Evolutionary conservation across 305 asterid genomes (phyloP), one percentile per base, ranked within the genome.

Genomic region (Solanum hybrid): DNA sequence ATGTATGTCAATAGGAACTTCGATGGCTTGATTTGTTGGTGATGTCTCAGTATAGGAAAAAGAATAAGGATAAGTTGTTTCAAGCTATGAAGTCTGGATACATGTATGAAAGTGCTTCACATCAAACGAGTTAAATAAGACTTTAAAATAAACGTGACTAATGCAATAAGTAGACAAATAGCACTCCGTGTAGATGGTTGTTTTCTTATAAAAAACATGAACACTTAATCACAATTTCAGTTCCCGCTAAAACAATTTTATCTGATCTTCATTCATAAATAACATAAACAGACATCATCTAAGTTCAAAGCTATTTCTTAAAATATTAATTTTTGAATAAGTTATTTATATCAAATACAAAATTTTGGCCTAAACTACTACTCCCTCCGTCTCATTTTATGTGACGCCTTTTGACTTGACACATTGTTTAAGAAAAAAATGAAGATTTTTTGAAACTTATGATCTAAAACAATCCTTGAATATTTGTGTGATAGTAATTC

Each of bases 41-140:
- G 24, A 0, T 56, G 24, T 56, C 10, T 56, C 0, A 7, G 0
- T 56, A 56, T 56, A 56, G 24, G 10, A 3, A 56, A 56, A 56
- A 56, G 69, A 56, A 56, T 6, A 56, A 56, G 10, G 24, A 17
- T 17, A 56, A 8, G 4, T 56, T 56, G 9, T 56, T 56, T 17
- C 69, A 56, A 56, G 4, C 10, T 56, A 6, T 2, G n/a, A 56
- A 17, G 10, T 56, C 2, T 56, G 10, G 9, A 17, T 17, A 17
- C 1, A 56, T 1, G 1, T 56, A 0, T 56, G 0, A 1, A 0
- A 56, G n/a, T 6, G 24, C 2, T 56, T 56, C 10, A 56, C 4
- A 17, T 56, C 10, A 6, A 56, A 17, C 2, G 24, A 56, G 22
- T 56, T 56, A 17, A 51, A 56, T 56, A 56, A 17, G 0, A 56